phyloP scores from a whole-genome alignment of 306 rosid species.

The Sesbania bispinosa region DNA sequence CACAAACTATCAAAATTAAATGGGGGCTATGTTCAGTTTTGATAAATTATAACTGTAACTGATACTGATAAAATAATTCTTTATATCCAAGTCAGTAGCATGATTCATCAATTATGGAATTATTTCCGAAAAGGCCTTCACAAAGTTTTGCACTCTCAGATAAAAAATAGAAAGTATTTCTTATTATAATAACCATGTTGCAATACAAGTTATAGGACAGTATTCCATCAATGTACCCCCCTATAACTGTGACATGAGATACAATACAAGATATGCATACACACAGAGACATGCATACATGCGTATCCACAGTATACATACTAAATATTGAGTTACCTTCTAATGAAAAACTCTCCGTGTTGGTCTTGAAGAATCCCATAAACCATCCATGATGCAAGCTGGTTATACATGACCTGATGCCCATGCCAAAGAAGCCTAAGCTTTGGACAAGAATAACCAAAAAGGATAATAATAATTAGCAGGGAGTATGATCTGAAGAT shows the following conservation, averaged over 20 bases:
- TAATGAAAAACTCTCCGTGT: slow-evolving; percentile 83
- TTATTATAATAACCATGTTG: background rate
- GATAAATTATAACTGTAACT: background rate
- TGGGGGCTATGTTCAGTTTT: background rate
- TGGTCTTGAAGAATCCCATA: slow-evolving; percentile 94
- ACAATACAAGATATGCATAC: background rate
- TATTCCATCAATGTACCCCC: background rate
- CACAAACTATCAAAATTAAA: background rate
- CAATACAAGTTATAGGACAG: background rate
- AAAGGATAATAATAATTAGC: slow-evolving; percentile 19
- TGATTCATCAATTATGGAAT: background rate
- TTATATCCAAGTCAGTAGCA: background rate
- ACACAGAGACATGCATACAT: background rate
- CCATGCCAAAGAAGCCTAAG: slow-evolving; percentile 99
- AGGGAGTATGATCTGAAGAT: background rate
- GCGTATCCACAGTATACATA: slow-evolving; percentile 3
- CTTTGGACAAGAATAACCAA: slow-evolving; percentile 44
- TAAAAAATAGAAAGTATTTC: background rate
- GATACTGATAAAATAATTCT: background rate
- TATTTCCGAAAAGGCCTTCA: background rate
- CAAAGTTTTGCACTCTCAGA: background rate
- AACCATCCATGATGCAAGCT: slow-evolving; percentile 95
- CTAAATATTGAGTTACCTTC: slow-evolving; percentile 52
- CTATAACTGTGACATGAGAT: slow-evolving; percentile 2
- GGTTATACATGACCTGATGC: slow-evolving; percentile 94